Base-by-base conservation (phyloP, 768 basidiomycete genomes). In the Lactarius vividus region DNA sequence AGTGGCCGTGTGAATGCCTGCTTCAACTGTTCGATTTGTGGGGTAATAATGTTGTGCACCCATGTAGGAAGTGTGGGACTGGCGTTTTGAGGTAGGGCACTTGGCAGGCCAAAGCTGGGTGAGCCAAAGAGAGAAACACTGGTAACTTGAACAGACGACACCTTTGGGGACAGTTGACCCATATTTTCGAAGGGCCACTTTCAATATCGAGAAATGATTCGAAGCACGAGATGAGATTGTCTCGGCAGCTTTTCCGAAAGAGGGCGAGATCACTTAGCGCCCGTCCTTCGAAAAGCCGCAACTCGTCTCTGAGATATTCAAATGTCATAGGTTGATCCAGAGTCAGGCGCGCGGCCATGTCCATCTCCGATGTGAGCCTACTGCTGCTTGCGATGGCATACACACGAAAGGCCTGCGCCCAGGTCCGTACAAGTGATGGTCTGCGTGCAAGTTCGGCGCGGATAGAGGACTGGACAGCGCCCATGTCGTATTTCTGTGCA, bases 401-500 rank as follows among this genome's bases (percentile, higher is more conserved):
- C 0, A 68, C 33, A 15, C 66, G 69, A 33, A 66, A 64, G 0
- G 67, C 54, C 28, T 67, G 3, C 28, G 15, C 0, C 60, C 39
- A 37, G 61, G 60, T 49, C 10, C 4, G 7, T 16, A 10, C 11
- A 20, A 40, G 46, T 59, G 53, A 1, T 0, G 2, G 26, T 18
- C 16, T 39, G 57, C 33, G 16, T 46, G 29, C 15, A 28, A 57
- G 13, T 7, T 59, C 39, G 15, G 42, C 44, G 7, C 59, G 59
- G 28, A 62, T 58, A 16, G 6, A 15, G 31, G 33, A 53, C 29
- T 39, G 39, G 31, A 66, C 42, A 44, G 31, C n/a, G 15, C 26
- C 40, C 65, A 75, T 71, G 4, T 72, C 60, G 62, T 74, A 75
- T 59, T 75, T 75, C 33, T 55, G 37, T 1, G 68, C 66, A 3